A percentile compares a stretch with the other conserved stretches of the same genome.
phyloP scores from a whole-genome alignment of 331 rosid species.

The Quercus tomentella region DNA sequence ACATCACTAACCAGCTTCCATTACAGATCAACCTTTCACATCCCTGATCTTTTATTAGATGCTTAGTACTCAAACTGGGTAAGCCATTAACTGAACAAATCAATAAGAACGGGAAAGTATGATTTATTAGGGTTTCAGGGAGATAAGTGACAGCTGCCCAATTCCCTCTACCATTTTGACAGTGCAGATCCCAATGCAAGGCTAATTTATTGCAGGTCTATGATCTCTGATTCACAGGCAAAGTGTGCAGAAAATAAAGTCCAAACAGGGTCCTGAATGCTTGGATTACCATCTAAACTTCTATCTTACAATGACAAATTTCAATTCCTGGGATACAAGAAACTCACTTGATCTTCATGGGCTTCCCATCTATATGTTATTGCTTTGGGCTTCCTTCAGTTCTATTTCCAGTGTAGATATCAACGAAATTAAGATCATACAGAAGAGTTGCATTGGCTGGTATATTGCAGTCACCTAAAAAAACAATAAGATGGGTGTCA shows the following conservation, averaged over 20 bases:
- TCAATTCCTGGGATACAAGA: conserved; percentile 12
- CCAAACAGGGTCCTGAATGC: background rate
- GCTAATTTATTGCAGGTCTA: background rate
- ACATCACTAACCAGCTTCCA: background rate
- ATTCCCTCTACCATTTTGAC: background rate
- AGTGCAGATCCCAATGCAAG: background rate
- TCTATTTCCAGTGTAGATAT: conserved; percentile 76
- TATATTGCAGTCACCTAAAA: conserved; percentile 89
- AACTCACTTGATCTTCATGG: conserved; percentile 37
- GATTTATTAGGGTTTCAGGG: background rate
- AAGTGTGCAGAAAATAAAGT: conserved; percentile 8
- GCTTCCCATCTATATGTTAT: conserved; percentile 18
- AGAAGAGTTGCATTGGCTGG: conserved; percentile 91
- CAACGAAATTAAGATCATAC: conserved; percentile 72
- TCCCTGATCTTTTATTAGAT: background rate
- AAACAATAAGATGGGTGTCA: conserved; percentile 26
- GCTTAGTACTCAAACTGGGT: background rate
- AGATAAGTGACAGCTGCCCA: background rate
- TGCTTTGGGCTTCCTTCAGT: conserved; percentile 34
- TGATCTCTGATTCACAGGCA: background rate
- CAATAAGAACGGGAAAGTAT: background rate
- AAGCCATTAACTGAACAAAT: background rate
- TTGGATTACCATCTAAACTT: conserved; percentile 23
- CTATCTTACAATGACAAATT: conserved; percentile 2
- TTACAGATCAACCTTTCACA: background rate